These are phyloP conservation scores for Candida sanyaensis DNA, from an alignment of 1,139 yeast species.

Conservation along the genomic window DNA sequence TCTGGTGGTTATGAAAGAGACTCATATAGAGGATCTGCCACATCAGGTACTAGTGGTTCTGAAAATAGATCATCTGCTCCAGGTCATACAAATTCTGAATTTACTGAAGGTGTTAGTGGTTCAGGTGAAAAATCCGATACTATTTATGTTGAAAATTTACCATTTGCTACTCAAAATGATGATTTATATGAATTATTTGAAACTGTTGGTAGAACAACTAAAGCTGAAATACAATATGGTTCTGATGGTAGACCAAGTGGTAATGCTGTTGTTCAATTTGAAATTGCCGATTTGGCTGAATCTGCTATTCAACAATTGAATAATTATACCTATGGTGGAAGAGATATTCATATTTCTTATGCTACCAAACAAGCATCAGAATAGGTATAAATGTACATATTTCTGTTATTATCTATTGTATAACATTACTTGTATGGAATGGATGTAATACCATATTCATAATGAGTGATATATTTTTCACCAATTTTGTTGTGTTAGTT, in stretches of 20 bases:
- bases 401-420: too few species aligned
- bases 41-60: neutral
- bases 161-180: conserved; percentile 83
- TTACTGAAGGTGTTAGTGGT: conserved; percentile 64
- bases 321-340: conserved; percentile 83
- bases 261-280: conserved; percentile 80
- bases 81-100: conserved; percentile 45
- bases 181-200: conserved; percentile 87
- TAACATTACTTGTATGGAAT: too few species aligned
- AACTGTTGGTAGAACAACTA: conserved; percentile 73
- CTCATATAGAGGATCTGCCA: conserved; percentile 3
- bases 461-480: too few species aligned
- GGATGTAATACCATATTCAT: too few species aligned
- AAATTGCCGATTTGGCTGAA: conserved; percentile 67
- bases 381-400: too few species aligned
- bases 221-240: conserved; percentile 77
- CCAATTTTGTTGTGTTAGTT: too few species aligned
- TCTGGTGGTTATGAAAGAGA: conserved; percentile 4
- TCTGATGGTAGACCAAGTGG: conserved; percentile 73
- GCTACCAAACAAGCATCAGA: conserved; percentile 34
- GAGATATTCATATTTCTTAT: conserved; percentile 65
- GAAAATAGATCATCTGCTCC: conserved; percentile 3
- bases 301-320: conserved; percentile 73
- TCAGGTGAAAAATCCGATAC: conserved; percentile 66
- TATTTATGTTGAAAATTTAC: conserved; percentile 76